Base-by-base conservation (phyloP, 257 asterid species). In the Galeopsis tetrahit region DNA sequence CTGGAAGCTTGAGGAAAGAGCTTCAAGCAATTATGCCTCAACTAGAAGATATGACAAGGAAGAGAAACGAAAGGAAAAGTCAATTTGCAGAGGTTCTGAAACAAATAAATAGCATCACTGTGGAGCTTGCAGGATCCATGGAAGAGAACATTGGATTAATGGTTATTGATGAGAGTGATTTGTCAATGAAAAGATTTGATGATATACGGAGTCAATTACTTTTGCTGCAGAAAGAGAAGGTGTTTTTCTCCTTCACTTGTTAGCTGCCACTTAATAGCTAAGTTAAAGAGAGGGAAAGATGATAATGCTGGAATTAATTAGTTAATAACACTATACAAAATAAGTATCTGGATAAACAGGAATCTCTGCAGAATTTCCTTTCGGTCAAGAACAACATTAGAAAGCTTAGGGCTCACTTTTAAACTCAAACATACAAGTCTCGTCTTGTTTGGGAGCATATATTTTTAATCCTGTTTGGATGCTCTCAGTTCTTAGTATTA, bases 161-260 rank as follows among this genome's bases (percentile, higher is more conserved):
- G 38, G 72, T 44, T 64, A 31, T 84, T 65, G 94, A 86, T 59
- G 97, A 91, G 56, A 81, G 71, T 68, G 96, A 93, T 78, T 77
- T 93, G 79, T 87, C 96, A n/a, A 71, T 82, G 77, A 88, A 76
- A 72, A 84, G 78, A 70, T 81, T 91, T 35, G 97, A 88, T 78
- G 96, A 89, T 61, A 70, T 89, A 79, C 78, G 63, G 32, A 71
- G 21, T 74, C 87, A 85, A 82, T 79, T 88, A 72, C 71, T 66
- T 63, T 69, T 82, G 72, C 83, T 94, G 78, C 89, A 88, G 73
- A 83, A 77, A 74, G 89, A 85, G 79, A 94, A 89, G 95, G 96
- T 94, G 44, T 51, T 10, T 51, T 70, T 69, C 64, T 74, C 32
- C 67, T 59, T 42, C 49, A 33, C 21, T 48, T 56, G 40, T 40